phyloP scores from a whole-genome alignment of 176 grass and related monocot species.

The Rhipidocladum racemiflorum region DNA sequence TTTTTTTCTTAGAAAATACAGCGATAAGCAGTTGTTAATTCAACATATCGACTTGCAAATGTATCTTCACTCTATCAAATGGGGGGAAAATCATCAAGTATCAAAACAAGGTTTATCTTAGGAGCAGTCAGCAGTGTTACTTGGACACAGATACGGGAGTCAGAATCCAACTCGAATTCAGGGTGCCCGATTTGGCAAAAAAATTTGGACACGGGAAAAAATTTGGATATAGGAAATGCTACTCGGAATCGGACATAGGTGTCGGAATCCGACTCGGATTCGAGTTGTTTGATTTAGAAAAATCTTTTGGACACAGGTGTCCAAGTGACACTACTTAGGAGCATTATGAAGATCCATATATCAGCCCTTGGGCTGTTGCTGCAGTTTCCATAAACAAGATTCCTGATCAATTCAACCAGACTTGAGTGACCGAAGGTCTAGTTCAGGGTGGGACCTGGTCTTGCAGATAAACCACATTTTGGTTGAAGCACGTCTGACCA shows the following conservation, averaged over 20 bases:
- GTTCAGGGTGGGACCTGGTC: slow-evolving; percentile 20
- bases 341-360: neutral
- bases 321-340: no score
- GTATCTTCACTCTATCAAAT: neutral
- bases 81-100: slow-evolving; percentile 5
- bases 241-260: no score
- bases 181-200: no score
- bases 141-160: no score
- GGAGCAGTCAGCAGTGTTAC: no score
- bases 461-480: slow-evolving; percentile 27
- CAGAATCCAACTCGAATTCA: no score
- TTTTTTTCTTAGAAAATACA: neutral
- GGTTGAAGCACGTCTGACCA: slow-evolving; percentile 17
- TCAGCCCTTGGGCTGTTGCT: slow-evolving; percentile 8
- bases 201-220: no score
- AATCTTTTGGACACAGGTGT: no score
- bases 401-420: slow-evolving; percentile 2
- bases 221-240: no score
- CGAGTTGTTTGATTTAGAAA: no score
- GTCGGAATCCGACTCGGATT: no score
- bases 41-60: neutral
- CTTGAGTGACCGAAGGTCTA: neutral
- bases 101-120: neutral
- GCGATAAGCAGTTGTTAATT: neutral
- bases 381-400: neutral